Percentiles rank a stretch among this genome's conserved stretches.
phyloP scores from a whole-genome alignment of 139 green algal species.

The Chlorella sp. region DNA sequence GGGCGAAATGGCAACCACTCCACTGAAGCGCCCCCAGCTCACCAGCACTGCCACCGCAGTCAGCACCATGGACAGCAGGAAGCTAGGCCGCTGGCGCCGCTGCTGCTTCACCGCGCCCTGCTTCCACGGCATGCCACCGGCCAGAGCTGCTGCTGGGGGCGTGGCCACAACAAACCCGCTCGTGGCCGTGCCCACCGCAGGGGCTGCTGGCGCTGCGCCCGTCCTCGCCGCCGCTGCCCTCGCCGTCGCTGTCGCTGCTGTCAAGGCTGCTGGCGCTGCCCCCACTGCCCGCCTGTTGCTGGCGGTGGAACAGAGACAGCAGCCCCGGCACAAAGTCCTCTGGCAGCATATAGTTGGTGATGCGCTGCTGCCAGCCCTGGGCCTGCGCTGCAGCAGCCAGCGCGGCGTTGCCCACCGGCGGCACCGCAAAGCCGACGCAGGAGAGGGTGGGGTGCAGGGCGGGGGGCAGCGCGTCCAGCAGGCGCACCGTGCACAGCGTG shows the following conservation, averaged over 20 bases:
- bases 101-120: neutral
- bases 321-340: slow-evolving; percentile 43
- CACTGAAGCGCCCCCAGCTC: neutral
- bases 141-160: neutral
- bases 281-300: neutral
- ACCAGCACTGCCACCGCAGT: slow-evolving; percentile 13
- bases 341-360: slow-evolving; percentile 75
- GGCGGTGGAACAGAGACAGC: neutral
- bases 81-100: slow-evolving; percentile 3
- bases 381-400: slow-evolving; percentile 68
- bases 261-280: neutral
- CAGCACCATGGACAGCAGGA: neutral
- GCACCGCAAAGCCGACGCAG: slow-evolving; percentile 78
- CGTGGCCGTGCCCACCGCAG: neutral
- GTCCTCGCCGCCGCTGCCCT: neutral
- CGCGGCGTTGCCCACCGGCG: slow-evolving; percentile 76
- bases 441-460: slow-evolving; percentile 40
- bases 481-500: slow-evolving; percentile 70
- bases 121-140: neutral
- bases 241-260: neutral
- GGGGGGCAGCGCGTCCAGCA: slow-evolving; percentile 62
- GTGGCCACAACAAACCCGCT: slow-evolving; percentile 31
- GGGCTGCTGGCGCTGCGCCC: neutral
- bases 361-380: slow-evolving; percentile 59
- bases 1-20: too few relatives aligned